These are phyloP conservation scores for Cynara cardunculus DNA, from an alignment of 129 eudicot genomes.

Conservation along the genomic window DNA sequence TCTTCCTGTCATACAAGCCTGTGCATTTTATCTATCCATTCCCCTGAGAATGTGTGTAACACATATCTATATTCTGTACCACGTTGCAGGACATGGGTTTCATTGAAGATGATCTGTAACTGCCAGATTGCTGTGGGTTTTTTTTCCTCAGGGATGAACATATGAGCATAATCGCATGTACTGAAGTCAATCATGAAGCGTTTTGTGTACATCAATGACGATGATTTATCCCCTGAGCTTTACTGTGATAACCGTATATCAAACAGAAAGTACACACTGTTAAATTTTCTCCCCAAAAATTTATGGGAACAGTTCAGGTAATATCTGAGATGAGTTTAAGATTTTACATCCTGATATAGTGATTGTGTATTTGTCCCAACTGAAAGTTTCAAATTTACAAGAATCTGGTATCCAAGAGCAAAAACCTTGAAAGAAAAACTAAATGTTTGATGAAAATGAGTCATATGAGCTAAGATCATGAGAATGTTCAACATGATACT, in stretches of 20 bases:
- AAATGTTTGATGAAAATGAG: constrained; percentile 11
- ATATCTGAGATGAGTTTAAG: constrained; percentile 13
- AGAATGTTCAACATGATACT: neutral
- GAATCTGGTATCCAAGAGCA: neutral
- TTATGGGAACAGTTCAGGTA: constrained; percentile 99
- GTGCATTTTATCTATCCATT: neutral
- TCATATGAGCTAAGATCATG: neutral
- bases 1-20: neutral
- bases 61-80: neutral
- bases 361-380: constrained; percentile 2
- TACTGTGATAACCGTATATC: constrained; percentile 88
- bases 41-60: neutral
- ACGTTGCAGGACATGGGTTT: constrained; percentile 21
- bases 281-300: constrained; percentile 89
- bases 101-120: constrained; percentile 6
- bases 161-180: constrained; percentile 8
- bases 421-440: constrained; percentile 6
- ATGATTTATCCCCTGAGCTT: constrained; percentile 51
- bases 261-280: constrained; percentile 76
- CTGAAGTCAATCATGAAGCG: constrained; percentile 63
- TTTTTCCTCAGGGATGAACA: constrained; percentile 14
- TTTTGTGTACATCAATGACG: constrained; percentile 74
- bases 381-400: neutral
- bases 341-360: neutral
- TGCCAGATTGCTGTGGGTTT: constrained; percentile 15